phyloP scores from a whole-genome alignment of 2,329 filamentous ascomycete species.

The Blumeria hordei region DNA sequence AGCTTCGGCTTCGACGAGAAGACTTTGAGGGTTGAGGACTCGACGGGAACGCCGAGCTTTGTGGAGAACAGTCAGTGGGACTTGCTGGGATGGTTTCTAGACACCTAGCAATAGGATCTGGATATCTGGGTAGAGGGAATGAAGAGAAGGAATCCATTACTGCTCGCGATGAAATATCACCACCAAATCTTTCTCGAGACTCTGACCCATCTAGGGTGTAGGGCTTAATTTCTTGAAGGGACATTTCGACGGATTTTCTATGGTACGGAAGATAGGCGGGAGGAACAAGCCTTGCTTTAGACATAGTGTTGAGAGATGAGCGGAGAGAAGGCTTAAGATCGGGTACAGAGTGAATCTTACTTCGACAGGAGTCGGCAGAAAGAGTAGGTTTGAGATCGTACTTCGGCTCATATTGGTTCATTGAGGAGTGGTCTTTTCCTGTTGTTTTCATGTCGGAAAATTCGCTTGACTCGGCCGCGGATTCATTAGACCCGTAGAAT shows the following conservation, averaged over 20 bases:
- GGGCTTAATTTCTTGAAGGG: not conserved
- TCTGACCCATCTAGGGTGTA: not conserved
- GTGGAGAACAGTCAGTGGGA: constrained; percentile 34
- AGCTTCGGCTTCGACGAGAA: constrained; percentile 11
- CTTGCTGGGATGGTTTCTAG: constrained; percentile 50
- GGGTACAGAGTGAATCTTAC: too few species aligned
- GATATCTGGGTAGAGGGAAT: not conserved
- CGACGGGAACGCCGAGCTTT: constrained; percentile 35
- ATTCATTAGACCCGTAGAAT: constrained; percentile 2
- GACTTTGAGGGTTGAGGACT: constrained; percentile 27
- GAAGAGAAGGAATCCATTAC: not conserved
- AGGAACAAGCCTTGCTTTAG: not conserved
- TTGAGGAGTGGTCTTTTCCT: not conserved
- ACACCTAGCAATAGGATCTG: constrained; percentile 14
- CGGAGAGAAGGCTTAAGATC: too few species aligned
- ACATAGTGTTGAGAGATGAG: too few species aligned
- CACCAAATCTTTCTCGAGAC: not conserved
- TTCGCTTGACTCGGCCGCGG: not conserved
- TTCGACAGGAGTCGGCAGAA: not conserved
- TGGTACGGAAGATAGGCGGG: not conserved
- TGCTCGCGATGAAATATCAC: not conserved
- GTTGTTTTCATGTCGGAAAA: not conserved
- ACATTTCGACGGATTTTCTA: not conserved
- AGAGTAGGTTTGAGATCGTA: not conserved
- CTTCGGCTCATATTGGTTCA: not conserved